Conservation (phyloP, 805 yeast species). For the Lipomyces orientalis region DNA sequence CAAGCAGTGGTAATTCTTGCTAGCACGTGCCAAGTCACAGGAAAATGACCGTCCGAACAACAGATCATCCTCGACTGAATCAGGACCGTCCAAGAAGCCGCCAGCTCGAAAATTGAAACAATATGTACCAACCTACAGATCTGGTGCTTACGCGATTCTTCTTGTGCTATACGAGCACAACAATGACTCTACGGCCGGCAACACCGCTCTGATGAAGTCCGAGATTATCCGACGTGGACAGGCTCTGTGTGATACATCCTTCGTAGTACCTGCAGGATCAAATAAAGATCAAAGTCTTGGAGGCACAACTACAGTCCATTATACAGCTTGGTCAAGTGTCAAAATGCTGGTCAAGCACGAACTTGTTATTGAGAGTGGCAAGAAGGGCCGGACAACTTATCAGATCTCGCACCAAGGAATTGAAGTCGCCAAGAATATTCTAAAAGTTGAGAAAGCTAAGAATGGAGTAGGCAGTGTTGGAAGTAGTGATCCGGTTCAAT, state of each 20-base stretch:
- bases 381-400: conserved; percentile 56
- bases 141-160: conserved; percentile 86
- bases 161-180: conserved; percentile 56
- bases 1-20: not conserved
- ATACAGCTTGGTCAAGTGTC: conserved; percentile 77
- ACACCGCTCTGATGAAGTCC: conserved; percentile 67
- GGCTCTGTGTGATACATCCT: conserved; percentile 39
- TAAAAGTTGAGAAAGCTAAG: conserved; percentile 37
- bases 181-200: conserved; percentile 36
- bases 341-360: conserved; percentile 57
- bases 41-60: conserved; percentile 1
- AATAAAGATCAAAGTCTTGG: conserved; percentile 24
- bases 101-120: conserved; percentile 43
- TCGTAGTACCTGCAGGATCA: conserved; percentile 24
- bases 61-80: not conserved
- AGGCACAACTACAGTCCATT: conserved; percentile 50
- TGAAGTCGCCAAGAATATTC: conserved; percentile 60
- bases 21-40: conserved; percentile 1
- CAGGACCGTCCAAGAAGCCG: not conserved
- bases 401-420: conserved; percentile 68
- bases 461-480: not conserved
- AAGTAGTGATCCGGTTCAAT: not conserved
- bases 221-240: conserved; percentile 60
- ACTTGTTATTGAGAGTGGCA: conserved; percentile 27
- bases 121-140: conserved; percentile 74